Base-by-base conservation (phyloP, 441 rosid species). In the Bocquillonia castaneifolia region DNA sequence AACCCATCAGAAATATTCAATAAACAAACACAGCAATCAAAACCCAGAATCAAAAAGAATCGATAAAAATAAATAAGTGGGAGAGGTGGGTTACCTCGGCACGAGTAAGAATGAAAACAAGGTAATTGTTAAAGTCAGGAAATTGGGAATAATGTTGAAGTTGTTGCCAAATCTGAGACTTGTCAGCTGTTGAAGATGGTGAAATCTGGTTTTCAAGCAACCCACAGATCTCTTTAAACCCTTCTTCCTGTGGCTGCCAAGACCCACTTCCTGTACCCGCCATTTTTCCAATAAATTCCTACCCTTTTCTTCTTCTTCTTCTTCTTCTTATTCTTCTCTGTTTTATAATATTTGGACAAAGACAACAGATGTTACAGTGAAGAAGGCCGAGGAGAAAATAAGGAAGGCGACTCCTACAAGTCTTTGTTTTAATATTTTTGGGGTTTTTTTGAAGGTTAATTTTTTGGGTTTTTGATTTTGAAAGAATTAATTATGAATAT, bases 61-160 rank as follows among this genome's bases (percentile, higher is more conserved):
- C 71, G 8, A 40, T 29, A 7, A 22, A 39, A 3, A 26, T 10
- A 55, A 25, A 28, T 50, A 42, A 71, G 52, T 18, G 44, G 64
- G 18, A 54, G 10, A 1, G 3, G 14, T 22, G 25, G 51, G 36
- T n/a, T 74, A 95, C 99, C 96, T 92, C 85, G 48, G 91, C 90
- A 29, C 89, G 94, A 22, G 90, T 86, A 64, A 95, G 90, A 74
- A 88, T 92, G 78, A 92, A 95, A 70, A 82, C 91, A 61, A 95
- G 97, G 71, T 95, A 95, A 79, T 90, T 92, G 76, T 89, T 95
- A 84, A 95, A 92, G 88, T 92, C 99, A 47, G 98, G 96, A 80
- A 87, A 75, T 79, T 90, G 93, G 63, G 98, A 92, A 80, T 83
- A 88, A 81, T 84, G 93, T 12, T 95, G 91, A 51, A 95, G 97